These are phyloP conservation scores for Oryza australiensis DNA, from an alignment of 176 grass and related monocot species.

Conservation along the genomic window DNA sequence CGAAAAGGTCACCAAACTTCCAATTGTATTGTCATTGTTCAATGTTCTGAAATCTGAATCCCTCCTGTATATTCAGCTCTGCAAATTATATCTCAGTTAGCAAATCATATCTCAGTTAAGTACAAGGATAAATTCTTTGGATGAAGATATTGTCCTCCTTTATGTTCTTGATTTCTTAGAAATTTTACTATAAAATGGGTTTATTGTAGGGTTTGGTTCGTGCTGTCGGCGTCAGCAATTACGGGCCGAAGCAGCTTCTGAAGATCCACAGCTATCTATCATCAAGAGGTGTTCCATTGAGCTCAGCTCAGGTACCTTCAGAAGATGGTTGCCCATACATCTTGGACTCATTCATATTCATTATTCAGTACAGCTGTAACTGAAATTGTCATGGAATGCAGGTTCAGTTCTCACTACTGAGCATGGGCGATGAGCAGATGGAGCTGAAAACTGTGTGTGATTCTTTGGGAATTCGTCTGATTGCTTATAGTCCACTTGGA, in stretches of 20 bases:
- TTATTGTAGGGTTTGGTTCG: slow-evolving; percentile 70
- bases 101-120: slow-evolving; percentile 1
- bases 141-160: neutral
- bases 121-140: neutral
- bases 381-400: slow-evolving; percentile 36
- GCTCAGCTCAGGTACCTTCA: slow-evolving; percentile 77
- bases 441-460: slow-evolving; percentile 86
- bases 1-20: slow-evolving; percentile 69
- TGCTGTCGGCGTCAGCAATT: slow-evolving; percentile 93
- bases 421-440: slow-evolving; percentile 79
- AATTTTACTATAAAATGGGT: slow-evolving; percentile 24
- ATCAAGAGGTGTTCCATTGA: slow-evolving; percentile 75
- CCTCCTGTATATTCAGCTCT: neutral
- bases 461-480: slow-evolving; percentile 68
- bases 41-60: slow-evolving; percentile 7
- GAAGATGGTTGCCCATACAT: neutral
- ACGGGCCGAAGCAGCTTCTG: slow-evolving; percentile 86
- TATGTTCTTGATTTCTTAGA: neutral
- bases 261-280: slow-evolving; percentile 78
- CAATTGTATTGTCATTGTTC: slow-evolving; percentile 21
- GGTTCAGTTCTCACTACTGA: slow-evolving; percentile 90
- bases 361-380: neutral
- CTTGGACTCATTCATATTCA: neutral
- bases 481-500: slow-evolving; percentile 89
- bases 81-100: slow-evolving; percentile 10